These are phyloP conservation scores for Sechiopsis laciniata DNA, from an alignment of 306 rosid species.

Conservation along the genomic window DNA sequence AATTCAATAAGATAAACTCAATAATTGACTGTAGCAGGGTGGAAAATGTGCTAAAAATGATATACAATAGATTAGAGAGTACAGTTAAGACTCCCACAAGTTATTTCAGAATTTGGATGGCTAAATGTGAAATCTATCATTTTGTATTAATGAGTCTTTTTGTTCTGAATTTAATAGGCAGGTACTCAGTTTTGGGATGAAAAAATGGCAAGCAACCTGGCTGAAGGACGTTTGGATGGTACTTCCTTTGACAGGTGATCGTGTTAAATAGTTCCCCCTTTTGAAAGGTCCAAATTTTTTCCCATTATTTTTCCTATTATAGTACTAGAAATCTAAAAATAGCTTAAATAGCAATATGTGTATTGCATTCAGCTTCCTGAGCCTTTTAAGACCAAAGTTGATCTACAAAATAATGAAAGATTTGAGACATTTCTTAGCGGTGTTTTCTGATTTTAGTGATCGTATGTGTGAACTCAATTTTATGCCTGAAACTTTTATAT, in stretches of 20 bases:
- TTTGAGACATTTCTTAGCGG: no score
- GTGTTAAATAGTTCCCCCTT: neutral
- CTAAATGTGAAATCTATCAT: neutral
- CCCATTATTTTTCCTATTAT: neutral
- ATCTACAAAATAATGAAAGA: neutral
- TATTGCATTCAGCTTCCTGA: neutral
- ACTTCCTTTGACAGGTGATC: constrained; percentile 80
- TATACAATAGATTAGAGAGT: neutral
- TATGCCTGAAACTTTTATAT: neutral
- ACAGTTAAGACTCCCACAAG: neutral
- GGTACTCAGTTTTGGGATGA: constrained; percentile 99
- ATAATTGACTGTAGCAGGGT: neutral
- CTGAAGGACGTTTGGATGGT: constrained; percentile 76
- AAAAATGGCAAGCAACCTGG: constrained; percentile 78
- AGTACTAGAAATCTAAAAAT: neutral
- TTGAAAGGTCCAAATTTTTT: neutral
- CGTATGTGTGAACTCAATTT: neutral
- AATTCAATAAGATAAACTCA: neutral
- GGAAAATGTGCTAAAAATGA: neutral
- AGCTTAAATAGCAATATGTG: neutral
- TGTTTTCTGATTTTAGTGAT: neutral
- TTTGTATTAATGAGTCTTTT: neutral
- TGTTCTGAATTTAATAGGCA: constrained; percentile 43
- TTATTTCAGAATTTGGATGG: neutral
- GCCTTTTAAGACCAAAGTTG: neutral